Evolutionary conservation across 2,329 filamentous ascomycete genomes (phyloP), one percentile per base, ranked within the genome.

Genomic region (Onygenales sp.): DNA sequence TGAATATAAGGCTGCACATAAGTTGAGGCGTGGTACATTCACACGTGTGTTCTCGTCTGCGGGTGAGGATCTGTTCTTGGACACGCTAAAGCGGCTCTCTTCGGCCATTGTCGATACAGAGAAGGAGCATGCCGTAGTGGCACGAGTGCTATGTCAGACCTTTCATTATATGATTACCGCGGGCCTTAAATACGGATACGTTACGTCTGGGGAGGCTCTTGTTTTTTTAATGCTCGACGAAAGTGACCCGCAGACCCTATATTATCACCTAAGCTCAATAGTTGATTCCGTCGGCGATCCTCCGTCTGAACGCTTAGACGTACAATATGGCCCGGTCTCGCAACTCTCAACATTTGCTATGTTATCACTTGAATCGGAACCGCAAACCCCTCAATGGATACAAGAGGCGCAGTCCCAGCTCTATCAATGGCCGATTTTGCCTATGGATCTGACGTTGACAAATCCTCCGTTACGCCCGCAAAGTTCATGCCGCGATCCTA

Each of bases 1-100:
- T 37, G 46, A 48, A 36, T 48, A 48, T 6, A 48, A 39, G 46
- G 46, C 32, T 8, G 46, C 46, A 21, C 46, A 48, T n/a, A 48
- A 48, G n/a, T 3, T 48, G 7, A 8, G 4, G 11, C 9, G 3
- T 36, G 44, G 33, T n/a, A 10, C 13, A 34, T 36, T 47, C 31
- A n/a, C 7, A 36, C 17, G 9, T 9, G 42, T 43, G 42, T 17
- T 47, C 9, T 14, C 31, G 7, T 39, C 34, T 21, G 6, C n/a
- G n/a, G 13, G 17, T 7, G 46, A 48, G n/a, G n/a, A 11, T 6
- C 4, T 48, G 33, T 48, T 48, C n/a, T 7, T 48, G n/a, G 46
- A 48, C 33, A 39, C 34, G 4, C n/a, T 48, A 3, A 36, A 39
- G n/a, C n/a, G 46, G 33, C 46, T 47, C n/a, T 13, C 11, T n/a